A percentile compares a stretch with the other conserved stretches of the same genome.
Conservation (phyloP, 148 eudicot species). For the Salicornia ramosissima region DNA sequence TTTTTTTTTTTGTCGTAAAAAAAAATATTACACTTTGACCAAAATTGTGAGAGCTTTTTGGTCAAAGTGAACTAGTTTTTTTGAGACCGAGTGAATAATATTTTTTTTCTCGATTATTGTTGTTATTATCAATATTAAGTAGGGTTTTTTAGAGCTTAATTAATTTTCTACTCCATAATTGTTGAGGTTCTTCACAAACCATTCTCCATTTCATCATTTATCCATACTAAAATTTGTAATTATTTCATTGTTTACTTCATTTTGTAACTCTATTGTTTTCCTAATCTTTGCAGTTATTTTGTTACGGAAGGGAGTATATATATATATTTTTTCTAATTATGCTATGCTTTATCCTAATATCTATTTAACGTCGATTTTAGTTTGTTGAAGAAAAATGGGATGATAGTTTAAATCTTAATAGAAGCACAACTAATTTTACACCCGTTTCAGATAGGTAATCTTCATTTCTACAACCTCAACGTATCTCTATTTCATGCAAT, state of each 20-base stretch:
- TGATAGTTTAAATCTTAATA: slow-evolving; percentile 25
- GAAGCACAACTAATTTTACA: slow-evolving; percentile 27
- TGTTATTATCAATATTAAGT: not conserved
- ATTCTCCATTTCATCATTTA: not conserved
- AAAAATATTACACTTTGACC: no score
- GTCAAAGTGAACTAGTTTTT: no score
- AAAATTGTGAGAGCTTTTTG: no score
- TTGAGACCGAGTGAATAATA: no score
- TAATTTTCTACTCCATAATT: not conserved
- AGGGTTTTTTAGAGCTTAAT: slow-evolving; percentile 17
- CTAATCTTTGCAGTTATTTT: not conserved
- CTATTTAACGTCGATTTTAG: slow-evolving; percentile 16
- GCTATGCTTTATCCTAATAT: no score
- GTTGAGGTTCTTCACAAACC: slow-evolving; percentile 4
- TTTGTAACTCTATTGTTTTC: not conserved
- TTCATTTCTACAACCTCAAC: not conserved
- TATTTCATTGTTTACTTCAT: slow-evolving; percentile 6
- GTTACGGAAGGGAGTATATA: no score
- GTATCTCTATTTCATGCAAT: slow-evolving; percentile 1
- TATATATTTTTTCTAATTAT: no score
- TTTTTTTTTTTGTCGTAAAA: not conserved
- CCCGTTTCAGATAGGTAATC: slow-evolving; percentile 46
- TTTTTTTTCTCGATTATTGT: not conserved
- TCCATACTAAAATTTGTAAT: not conserved
- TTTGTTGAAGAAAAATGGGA: slow-evolving; percentile 33